Evolutionary conservation across 1,139 yeast species (phyloP).

Genomic region (Geotrichum cucujoidarum): DNA sequence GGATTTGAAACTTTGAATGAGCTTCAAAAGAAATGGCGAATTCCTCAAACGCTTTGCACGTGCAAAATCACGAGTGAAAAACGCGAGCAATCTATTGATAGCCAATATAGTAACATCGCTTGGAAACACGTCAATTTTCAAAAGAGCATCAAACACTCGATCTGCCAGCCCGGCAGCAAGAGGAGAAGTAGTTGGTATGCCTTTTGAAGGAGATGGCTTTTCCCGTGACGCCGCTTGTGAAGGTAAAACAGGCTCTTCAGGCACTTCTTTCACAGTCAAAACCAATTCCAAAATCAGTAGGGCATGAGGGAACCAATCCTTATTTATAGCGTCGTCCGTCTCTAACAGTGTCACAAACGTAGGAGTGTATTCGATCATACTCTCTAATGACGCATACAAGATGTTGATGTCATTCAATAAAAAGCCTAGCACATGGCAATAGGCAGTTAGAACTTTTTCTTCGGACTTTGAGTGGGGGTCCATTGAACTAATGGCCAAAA

Average conservation of each 20-base stretch:
- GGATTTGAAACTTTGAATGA: constrained; percentile 32
- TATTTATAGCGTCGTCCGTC: constrained; percentile 22
- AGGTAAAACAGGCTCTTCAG: constrained; percentile 19
- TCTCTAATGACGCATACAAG: constrained; percentile 40
- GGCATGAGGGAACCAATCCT: constrained; percentile 34
- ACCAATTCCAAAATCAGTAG: constrained; percentile 33
- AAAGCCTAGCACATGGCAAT: constrained; percentile 47
- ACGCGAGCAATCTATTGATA: constrained; percentile 48
- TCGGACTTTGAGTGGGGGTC: constrained; percentile 32
- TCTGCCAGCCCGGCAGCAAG: constrained; percentile 37
- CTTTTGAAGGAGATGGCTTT: constrained; percentile 2
- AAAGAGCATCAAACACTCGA: constrained; percentile 43
- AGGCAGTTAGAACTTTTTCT: constrained; percentile 41
- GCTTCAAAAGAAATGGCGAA: constrained; percentile 41
- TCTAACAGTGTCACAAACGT: constrained; percentile 27
- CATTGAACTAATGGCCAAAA: constrained; percentile 38
- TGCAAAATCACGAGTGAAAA: constrained; percentile 47
- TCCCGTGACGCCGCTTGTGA: constrained; percentile 3
- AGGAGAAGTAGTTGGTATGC: constrained; percentile 16
- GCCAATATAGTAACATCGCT: constrained; percentile 48
- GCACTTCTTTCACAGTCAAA: constrained; percentile 25
- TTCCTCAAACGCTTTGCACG: constrained; percentile 42
- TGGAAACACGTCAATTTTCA: constrained; percentile 40
- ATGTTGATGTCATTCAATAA: constrained; percentile 41
- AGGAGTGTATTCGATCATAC: constrained; percentile 40